phyloP scores from a whole-genome alignment of 345 rosid genomes.

The Psidium guajava region DNA sequence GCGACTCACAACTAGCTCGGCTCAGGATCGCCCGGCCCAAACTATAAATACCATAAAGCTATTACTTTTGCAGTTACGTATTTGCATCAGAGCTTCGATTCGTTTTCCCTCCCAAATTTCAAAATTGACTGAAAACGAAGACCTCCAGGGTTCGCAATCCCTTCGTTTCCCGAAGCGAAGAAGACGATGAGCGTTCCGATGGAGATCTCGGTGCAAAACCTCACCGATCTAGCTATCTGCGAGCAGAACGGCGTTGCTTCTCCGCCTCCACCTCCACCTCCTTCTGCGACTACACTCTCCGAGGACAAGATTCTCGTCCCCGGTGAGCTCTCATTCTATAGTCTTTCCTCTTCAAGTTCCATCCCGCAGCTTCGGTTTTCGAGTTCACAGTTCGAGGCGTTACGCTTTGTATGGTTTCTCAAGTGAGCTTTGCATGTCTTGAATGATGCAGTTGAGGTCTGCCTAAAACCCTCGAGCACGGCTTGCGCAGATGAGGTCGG shows the following conservation, averaged over 20 bases:
- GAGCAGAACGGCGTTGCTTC: constrained; percentile 22
- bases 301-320: constrained; percentile 57
- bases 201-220: constrained; percentile 40
- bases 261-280: constrained; percentile 8
- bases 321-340: constrained; percentile 14
- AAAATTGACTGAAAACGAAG: neutral
- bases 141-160: neutral
- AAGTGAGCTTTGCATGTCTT: neutral
- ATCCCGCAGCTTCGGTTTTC: neutral
- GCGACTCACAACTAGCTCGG: neutral
- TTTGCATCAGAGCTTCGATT: neutral
- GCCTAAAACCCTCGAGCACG: constrained; percentile 81
- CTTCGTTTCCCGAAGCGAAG: neutral
- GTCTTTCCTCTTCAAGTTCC: neutral
- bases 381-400: neutral
- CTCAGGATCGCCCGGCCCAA: neutral
- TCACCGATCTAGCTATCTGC: constrained; percentile 9
- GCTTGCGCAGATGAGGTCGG: constrained; percentile 59
- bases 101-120: neutral
- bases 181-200: constrained; percentile 47
- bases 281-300: neutral
- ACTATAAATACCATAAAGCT: neutral
- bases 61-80: neutral
- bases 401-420: neutral
- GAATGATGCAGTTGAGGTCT: constrained; percentile 64